A percentile compares a stretch with the other conserved stretches of the same genome.
Conservation (phyloP, 169 alveolate species). For the Miamiensis avidus region DNA sequence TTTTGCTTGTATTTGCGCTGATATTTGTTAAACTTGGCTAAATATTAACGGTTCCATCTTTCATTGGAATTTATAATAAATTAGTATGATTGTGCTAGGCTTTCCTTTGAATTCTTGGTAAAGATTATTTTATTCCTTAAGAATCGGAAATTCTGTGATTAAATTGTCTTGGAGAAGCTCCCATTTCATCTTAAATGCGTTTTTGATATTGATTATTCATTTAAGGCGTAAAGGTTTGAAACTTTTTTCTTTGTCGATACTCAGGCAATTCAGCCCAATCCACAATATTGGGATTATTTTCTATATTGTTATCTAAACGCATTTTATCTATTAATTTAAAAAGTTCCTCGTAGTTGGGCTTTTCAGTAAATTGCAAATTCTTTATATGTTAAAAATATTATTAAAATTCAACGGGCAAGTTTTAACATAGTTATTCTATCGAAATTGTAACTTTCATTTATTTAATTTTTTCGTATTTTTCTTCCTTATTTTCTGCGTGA, state of each 20-base stretch:
- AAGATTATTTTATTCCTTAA: not conserved
- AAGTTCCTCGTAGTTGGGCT: slow-evolving; percentile 39
- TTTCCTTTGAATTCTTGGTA: not conserved
- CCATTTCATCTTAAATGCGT: not conserved
- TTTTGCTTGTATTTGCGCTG: not conserved
- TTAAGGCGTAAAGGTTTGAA: not conserved
- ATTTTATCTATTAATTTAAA: slow-evolving; percentile 23
- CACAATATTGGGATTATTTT: not conserved
- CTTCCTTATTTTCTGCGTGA: slow-evolving; percentile 67
- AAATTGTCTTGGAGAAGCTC: not conserved
- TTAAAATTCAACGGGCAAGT: slow-evolving; percentile 58
- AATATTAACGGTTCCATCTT: not conserved
- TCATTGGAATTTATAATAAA: not conserved
- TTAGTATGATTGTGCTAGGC: not conserved
- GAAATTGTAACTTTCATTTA: slow-evolving; percentile 70
- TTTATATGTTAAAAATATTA: slow-evolving; percentile 52
- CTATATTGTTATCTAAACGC: slow-evolving; percentile 1
- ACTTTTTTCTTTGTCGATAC: not conserved
- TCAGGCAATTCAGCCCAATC: slow-evolving; percentile 31
- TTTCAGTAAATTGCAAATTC: slow-evolving; percentile 31
- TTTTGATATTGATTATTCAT: no score
- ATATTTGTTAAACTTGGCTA: not conserved
- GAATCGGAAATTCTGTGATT: not conserved
- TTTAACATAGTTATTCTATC: slow-evolving; percentile 62
- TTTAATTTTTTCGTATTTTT: slow-evolving; percentile 72